Conservation (phyloP, 331 rosid species). For the Spiraea crenata region DNA sequence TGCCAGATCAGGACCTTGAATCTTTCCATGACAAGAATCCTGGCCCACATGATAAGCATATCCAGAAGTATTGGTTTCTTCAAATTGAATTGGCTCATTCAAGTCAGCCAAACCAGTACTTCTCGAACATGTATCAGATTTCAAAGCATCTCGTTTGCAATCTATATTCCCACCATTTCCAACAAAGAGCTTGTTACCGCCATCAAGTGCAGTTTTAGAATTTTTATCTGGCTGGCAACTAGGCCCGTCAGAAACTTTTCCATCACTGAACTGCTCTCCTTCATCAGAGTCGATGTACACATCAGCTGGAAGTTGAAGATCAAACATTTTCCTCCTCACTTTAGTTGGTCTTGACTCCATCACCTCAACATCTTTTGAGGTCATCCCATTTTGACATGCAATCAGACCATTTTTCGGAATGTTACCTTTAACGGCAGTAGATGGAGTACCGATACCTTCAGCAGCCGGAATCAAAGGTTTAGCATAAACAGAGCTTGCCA, state of each 20-base stretch:
- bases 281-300: slow-evolving; percentile 76
- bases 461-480: slow-evolving; percentile 48
- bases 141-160: slow-evolving; percentile 43
- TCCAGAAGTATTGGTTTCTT: slow-evolving; percentile 59
- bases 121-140: slow-evolving; percentile 42
- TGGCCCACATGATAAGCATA: slow-evolving; percentile 31
- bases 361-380: slow-evolving; percentile 62
- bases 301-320: slow-evolving; percentile 91
- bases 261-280: slow-evolving; percentile 69
- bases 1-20: slow-evolving; percentile 41
- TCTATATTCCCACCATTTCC: slow-evolving; percentile 41
- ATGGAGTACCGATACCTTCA: slow-evolving; percentile 70
- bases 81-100: slow-evolving; percentile 73
- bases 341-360: slow-evolving; percentile 77
- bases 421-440: slow-evolving; percentile 53
- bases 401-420: slow-evolving; percentile 40
- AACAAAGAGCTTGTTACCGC: slow-evolving; percentile 35
- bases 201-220: slow-evolving; percentile 36
- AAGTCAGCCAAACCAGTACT: slow-evolving; percentile 72
- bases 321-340: slow-evolving; percentile 71
- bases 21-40: slow-evolving; percentile 39
- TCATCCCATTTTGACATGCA: slow-evolving; percentile 57
- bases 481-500: slow-evolving; percentile 48
- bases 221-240: slow-evolving; percentile 37
- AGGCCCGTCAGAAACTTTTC: slow-evolving; percentile 44